Base-by-base conservation (phyloP, 2,329 filamentous ascomycete genomes). In the Arthrobotrys musiformis region DNA sequence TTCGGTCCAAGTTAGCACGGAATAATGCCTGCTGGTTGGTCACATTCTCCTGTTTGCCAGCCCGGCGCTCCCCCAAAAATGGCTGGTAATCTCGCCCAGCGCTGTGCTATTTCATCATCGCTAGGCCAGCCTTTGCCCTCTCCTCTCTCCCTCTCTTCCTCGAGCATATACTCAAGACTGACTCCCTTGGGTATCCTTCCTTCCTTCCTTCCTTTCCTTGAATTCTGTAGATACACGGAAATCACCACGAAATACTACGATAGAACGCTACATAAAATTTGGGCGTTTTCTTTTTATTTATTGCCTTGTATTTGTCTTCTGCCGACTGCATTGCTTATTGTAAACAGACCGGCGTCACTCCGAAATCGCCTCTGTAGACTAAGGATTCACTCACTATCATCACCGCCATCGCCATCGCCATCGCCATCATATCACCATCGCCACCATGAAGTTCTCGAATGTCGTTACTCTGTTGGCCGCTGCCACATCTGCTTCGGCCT, bases 391-490 rank as follows among this genome's bases (percentile, higher is more conserved):
- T 40, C 13, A n/a, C n/a, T n/a, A n/a, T 42, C 37, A 42, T 42
- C 37, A 42, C 13, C 37, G 11, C 17, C 37, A 33, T 26, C 54
- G 30, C 11, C 24, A 22, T 37, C 58, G 52, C 22, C 44, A 76
- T 76, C n/a, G n/a, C n/a, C n/a, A n/a, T n/a, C n/a, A n/a, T n/a
- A n/a, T 42, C 37, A 33, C 33, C 54, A 50, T 15, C 24, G n/a
- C 46, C 58, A 60, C 22, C 44, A 76, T 76, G 72, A 76, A 70
- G 72, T 22, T 76, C 72, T 58, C 64, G 48, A 69, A 58, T 48
- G 9, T 76, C 24, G 28, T 70, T 13, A 42, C 64, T 28, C 40
- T 69, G 15, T 37, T 56, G 24, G 64, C 64, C 26, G 72, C 64
- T 22, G 30, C 63, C 17, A 11, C 58, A 37, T 69, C 72, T 11